Evolutionary conservation across 2,329 filamentous ascomycete genomes (phyloP), one percentile per base, ranked within the genome.

Genomic region (Alternaria sp.): DNA sequence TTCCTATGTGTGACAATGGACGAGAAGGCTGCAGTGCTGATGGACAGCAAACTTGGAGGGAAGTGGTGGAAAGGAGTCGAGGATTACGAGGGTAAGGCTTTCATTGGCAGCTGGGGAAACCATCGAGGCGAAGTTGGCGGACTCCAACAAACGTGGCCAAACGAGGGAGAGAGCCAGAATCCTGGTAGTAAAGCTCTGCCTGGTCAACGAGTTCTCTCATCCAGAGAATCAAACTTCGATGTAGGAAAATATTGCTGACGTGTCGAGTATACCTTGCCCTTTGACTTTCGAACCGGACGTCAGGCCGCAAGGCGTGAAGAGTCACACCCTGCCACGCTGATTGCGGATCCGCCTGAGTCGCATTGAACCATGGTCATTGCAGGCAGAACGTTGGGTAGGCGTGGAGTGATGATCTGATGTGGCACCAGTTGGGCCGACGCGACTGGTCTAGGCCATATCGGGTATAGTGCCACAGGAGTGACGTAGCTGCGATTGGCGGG

Each of bases 401-500:
- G 47, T 62, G 25, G 55, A 51, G 32, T 53, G 44, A 46, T 60
- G 45, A 43, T 44, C 17, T 53, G 28, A 40, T 57, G 40, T 51
- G 59, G 45, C 30, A 40, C 30, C 49, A 36, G 46, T 52, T 54
- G 57, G 44, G 32, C 45, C 15, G 51, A 51, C 32, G 32, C 51
- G 51, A 21, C 5, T 21, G 8, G 3, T 12, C 57, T 46, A 63
- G 13, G 4, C 57, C 19, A 9, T 15, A 58, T 57, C n/a, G 1
- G 52, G 61, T 7, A 55, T 43, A 23, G 43, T 49, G 40, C 15
- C 9, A 3, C 26, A 45, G 13, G 15, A n/a, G 54, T 67, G 63
- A 66, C 60, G 59, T 66, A 63, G 43, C 57, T n/a, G 8, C 45
- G 61, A 62, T 61, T 63, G 60, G 63, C 60, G 65, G 59, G 43